phyloP scores from a whole-genome alignment of 2,329 filamentous ascomycete genomes.

The Arthrobotrys sphaeroides region DNA sequence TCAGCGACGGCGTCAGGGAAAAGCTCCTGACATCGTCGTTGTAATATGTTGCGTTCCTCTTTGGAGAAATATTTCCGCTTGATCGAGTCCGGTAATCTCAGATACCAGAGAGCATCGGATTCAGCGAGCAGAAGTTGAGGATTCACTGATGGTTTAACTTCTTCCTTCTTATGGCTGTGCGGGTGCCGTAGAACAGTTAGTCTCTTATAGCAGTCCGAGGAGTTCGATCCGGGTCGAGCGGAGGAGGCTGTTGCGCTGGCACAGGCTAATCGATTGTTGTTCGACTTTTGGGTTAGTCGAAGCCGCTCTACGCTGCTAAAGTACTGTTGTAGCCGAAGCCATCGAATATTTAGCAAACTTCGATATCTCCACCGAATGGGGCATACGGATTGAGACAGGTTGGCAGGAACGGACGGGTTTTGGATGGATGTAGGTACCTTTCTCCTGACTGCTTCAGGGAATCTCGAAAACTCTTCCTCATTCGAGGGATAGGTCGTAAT shows the following conservation, averaged over 20 bases:
- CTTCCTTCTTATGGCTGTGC: conserved; percentile 54
- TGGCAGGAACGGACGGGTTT: conserved; percentile 42
- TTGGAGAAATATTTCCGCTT: conserved; percentile 74
- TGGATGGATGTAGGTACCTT: conserved; percentile 65
- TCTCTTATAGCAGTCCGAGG: conserved; percentile 50
- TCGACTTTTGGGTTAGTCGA: conserved; percentile 68
- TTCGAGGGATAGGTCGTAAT: conserved; percentile 54
- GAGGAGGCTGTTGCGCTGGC: conserved; percentile 57
- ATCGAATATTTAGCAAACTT: conserved; percentile 40
- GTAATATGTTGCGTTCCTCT: conserved; percentile 74
- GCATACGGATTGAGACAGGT: conserved; percentile 42
- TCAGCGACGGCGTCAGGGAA: conserved; percentile 70
- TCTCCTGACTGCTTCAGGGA: conserved; percentile 68
- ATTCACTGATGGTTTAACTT: conserved; percentile 15
- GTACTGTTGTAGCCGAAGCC: conserved; percentile 65
- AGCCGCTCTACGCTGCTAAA: conserved; percentile 78
- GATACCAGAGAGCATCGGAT: conserved; percentile 73
- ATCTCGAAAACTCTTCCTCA: conserved; percentile 64
- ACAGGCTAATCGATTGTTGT: conserved; percentile 41
- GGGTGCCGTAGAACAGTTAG: conserved; percentile 47
- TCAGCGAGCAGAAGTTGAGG: conserved; percentile 62
- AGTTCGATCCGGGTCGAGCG: conserved; percentile 56
- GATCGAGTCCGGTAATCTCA: conserved; percentile 76
- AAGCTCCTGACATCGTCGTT: conserved; percentile 66
- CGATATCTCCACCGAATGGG: conserved; percentile 31